Conservation (phyloP, 768 basidiomycete species). For the Leccinellum luteum region DNA sequence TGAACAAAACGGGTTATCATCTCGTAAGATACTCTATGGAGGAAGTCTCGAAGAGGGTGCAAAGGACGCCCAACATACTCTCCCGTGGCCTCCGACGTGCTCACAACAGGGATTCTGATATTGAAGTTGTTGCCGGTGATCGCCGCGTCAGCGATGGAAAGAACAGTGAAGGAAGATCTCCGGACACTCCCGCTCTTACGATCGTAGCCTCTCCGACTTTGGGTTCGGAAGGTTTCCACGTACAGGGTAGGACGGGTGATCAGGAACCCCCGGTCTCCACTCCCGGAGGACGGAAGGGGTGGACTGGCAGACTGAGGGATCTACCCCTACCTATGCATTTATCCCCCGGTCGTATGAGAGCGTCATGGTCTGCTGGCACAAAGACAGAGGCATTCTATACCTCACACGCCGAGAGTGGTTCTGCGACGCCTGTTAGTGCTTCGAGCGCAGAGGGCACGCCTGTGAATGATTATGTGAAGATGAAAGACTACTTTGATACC, state of each 20-base stretch:
- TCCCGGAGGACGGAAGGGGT: slow-evolving; percentile 25
- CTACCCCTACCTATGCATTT: slow-evolving; percentile 32
- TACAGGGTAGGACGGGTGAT: neutral
- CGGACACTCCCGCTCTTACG: slow-evolving; percentile 15
- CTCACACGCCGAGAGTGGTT: slow-evolving; percentile 13
- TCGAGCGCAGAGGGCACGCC: slow-evolving; percentile 20
- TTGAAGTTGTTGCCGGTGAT: neutral
- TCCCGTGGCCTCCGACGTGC: slow-evolving; percentile 10
- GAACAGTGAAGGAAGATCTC: slow-evolving; percentile 11
- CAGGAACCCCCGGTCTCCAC: neutral
- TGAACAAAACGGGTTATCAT: slow-evolving; percentile 62
- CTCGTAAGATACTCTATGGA: slow-evolving; percentile 51
- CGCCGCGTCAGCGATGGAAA: neutral
- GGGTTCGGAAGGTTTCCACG: slow-evolving; percentile 5
- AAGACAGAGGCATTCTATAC: slow-evolving; percentile 5
- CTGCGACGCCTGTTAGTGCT: slow-evolving; percentile 10
- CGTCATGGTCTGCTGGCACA: slow-evolving; percentile 11
- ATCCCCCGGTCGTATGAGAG: slow-evolving; percentile 12
- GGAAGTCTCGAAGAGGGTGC: neutral
- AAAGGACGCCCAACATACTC: neutral
- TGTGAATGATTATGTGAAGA: slow-evolving; percentile 18
- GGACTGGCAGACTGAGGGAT: slow-evolving; percentile 40
- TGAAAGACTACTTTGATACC: slow-evolving; percentile 30
- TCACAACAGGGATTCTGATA: slow-evolving; percentile 13
- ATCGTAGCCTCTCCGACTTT: slow-evolving; percentile 16